These are phyloP conservation scores for Hyaloperonospora arabidopsidis DNA, from an alignment of 352 stramenopile species.

Conservation along the genomic window DNA sequence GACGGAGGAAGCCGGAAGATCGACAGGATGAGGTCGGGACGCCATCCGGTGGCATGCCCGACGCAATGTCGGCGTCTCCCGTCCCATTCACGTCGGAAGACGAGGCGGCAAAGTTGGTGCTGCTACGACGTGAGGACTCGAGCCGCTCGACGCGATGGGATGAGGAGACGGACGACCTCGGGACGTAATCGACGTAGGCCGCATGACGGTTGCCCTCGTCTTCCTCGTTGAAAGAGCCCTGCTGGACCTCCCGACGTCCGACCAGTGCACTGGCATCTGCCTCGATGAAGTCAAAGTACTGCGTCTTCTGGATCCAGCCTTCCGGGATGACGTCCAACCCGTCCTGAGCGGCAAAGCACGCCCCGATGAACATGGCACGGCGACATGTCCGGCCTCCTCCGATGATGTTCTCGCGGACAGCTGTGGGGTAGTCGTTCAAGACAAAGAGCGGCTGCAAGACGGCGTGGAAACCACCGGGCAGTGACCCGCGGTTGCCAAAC, in stretches of 20 bases:
- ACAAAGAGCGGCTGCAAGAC: conserved; percentile 76
- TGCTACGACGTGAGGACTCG: conserved; percentile 19
- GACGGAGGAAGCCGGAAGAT: conserved; percentile 24
- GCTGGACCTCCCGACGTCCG: conserved; percentile 55
- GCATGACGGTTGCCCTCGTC: conserved; percentile 34
- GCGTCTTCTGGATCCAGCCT: conserved; percentile 72
- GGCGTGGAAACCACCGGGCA: conserved; percentile 60
- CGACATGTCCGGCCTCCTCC: conserved; percentile 67
- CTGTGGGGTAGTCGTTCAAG: conserved; percentile 68
- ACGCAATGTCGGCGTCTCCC: conserved; percentile 13
- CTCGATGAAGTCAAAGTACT: conserved; percentile 78
- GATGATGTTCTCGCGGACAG: conserved; percentile 78
- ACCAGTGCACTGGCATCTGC: conserved; percentile 62
- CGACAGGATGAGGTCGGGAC: conserved; percentile 14
- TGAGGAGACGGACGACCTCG: conserved; percentile 39
- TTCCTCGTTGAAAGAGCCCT: conserved; percentile 48
- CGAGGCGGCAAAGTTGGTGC: conserved; percentile 16
- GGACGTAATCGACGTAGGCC: conserved; percentile 55
- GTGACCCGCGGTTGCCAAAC: conserved; percentile 67
- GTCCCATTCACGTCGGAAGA: conserved; percentile 14
- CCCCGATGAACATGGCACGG: conserved; percentile 74
- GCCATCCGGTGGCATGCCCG: conserved; percentile 15
- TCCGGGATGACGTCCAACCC: conserved; percentile 58
- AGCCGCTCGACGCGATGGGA: conserved; percentile 26
- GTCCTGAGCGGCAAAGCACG: conserved; percentile 72